Percentiles rank a stretch among this genome's conserved stretches.
phyloP scores from a whole-genome alignment of 805 yeast genomes.

The Zygotorulaspora sp. region DNA sequence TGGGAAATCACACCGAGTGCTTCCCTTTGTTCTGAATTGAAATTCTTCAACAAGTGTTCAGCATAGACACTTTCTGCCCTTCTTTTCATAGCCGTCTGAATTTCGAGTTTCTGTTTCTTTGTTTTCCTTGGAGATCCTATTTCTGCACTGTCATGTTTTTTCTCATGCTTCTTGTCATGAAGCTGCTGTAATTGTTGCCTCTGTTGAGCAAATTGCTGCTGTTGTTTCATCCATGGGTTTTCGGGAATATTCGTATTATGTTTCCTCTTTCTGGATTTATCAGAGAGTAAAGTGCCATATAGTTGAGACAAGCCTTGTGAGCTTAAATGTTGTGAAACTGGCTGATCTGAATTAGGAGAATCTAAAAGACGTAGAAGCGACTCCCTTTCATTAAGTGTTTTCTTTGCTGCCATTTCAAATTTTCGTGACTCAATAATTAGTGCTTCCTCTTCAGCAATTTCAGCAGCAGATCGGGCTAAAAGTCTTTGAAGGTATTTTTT shows the following conservation, averaged over 20 bases:
- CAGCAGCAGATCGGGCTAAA: constrained; percentile 85
- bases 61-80: constrained; percentile 35
- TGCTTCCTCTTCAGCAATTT: constrained; percentile 96
- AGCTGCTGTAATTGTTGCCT: constrained; percentile 33
- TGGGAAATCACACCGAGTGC: constrained; percentile 80
- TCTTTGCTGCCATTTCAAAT: constrained; percentile 87
- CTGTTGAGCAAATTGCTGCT: constrained; percentile 39
- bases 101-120: constrained; percentile 32
- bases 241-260: constrained; percentile 39
- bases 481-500: constrained; percentile 75
- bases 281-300: constrained; percentile 71
- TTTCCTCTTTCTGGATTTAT: constrained; percentile 53
- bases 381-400: constrained; percentile 77
- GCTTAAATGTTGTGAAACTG: constrained; percentile 69
- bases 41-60: constrained; percentile 34
- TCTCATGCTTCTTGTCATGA: constrained; percentile 20
- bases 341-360: constrained; percentile 76
- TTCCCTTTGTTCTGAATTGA: constrained; percentile 74
- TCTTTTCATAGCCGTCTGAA: constrained; percentile 30
- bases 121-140: constrained; percentile 24
- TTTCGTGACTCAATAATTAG: constrained; percentile 87
- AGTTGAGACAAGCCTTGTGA: constrained; percentile 88
- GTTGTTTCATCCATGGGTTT: constrained; percentile 43
- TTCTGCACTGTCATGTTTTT: constrained; percentile 11
- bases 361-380: constrained; percentile 74